Evolutionary conservation across 2,329 filamentous ascomycete species (phyloP).

Genomic region (Didymellaceae sp.): DNA sequence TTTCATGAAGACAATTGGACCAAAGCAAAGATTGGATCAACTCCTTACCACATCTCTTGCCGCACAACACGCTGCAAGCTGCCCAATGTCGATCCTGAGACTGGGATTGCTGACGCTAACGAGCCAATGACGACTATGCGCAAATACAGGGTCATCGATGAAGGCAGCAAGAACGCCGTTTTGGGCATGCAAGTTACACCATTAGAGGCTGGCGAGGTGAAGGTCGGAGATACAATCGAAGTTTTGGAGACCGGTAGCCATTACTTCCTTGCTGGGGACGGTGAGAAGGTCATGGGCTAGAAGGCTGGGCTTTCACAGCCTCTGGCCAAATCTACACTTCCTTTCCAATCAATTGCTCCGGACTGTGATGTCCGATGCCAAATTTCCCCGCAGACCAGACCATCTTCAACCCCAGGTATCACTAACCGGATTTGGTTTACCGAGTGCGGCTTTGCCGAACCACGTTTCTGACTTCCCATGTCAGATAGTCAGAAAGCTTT

Average conservation of each 20-base stretch:
- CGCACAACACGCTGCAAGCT: constrained; percentile 74
- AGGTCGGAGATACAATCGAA: constrained; percentile 43
- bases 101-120: constrained; percentile 60
- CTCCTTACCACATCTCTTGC: constrained; percentile 62
- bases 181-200: constrained; percentile 72
- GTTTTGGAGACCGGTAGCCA: constrained; percentile 44
- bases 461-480: not conserved
- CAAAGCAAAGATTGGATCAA: constrained; percentile 55
- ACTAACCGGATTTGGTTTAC: not conserved
- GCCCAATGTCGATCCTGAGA: constrained; percentile 71
- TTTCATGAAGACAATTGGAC: constrained; percentile 77
- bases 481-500: constrained; percentile 1
- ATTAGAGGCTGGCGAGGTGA: constrained; percentile 37
- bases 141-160: constrained; percentile 65
- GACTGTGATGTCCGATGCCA: not conserved
- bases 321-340: not conserved
- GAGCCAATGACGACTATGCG: constrained; percentile 67
- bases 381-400: not conserved
- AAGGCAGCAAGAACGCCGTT: constrained; percentile 65
- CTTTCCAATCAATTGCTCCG: not conserved
- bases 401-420: not conserved
- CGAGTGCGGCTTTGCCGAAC: not conserved
- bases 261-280: constrained; percentile 29
- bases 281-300: constrained; percentile 12
- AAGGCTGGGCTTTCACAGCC: not conserved